phyloP scores from a whole-genome alignment of 2,329 filamentous ascomycete species.

The Penicillium sp. region DNA sequence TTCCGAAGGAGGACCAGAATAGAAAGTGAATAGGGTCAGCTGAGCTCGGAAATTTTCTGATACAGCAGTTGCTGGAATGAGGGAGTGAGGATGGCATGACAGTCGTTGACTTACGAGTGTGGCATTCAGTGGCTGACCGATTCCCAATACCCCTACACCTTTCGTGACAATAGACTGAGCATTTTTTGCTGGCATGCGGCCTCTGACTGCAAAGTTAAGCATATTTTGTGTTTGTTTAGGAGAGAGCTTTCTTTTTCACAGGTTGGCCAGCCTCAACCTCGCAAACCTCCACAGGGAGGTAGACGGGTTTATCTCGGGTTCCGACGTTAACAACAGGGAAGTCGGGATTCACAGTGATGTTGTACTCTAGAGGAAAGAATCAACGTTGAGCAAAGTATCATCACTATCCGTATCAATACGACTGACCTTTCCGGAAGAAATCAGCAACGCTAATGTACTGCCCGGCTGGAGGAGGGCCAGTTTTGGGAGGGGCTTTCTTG shows the following conservation, averaged over 20 bases:
- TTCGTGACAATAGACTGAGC: slow-evolving; percentile 57
- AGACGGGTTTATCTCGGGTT: slow-evolving; percentile 50
- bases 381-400: not conserved
- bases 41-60: too few species aligned
- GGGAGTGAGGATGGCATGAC: not conserved
- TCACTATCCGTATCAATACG: not conserved
- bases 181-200: slow-evolving; percentile 58
- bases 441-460: slow-evolving; percentile 49
- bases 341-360: slow-evolving; percentile 32
- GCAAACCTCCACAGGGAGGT: slow-evolving; percentile 63
- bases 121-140: slow-evolving; percentile 43
- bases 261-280: slow-evolving; percentile 59
- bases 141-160: slow-evolving; percentile 51
- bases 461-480: slow-evolving; percentile 27
- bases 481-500: slow-evolving; percentile 19
- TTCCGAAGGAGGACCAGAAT: slow-evolving; percentile 50
- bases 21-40: not conserved
- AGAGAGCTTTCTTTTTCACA: slow-evolving; percentile 53
- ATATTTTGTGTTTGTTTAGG: slow-evolving; percentile 59
- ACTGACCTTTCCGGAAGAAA: slow-evolving; percentile 44
- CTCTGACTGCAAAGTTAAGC: slow-evolving; percentile 62
- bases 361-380: slow-evolving; percentile 28
- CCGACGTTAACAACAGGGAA: slow-evolving; percentile 64
- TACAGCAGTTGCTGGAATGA: not conserved
- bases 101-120: slow-evolving; percentile 36